Evolutionary conservation across 495 filamentous ascomycete species (phyloP), one percentile per base, ranked within the genome.

Genomic region (Aspergillus cristatus): DNA sequence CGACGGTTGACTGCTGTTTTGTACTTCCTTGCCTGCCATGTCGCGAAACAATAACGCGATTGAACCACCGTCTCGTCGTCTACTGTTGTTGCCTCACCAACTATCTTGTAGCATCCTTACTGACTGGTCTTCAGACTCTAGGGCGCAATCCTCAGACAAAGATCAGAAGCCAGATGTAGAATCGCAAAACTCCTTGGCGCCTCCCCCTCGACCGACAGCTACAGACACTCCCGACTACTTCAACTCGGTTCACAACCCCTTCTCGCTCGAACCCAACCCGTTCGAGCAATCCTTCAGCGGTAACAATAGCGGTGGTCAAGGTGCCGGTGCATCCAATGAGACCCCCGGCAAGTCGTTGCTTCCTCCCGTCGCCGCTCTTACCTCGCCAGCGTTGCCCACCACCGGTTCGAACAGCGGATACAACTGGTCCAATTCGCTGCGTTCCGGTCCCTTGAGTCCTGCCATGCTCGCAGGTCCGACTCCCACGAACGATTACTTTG

Each of bases 391-490:
- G 12, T 58, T 87, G 18, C 83, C 84, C 35, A 82, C 85, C 33
- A 69, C 76, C 58, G 72, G 76, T 50, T 70, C 68, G 20, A 78
- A 75, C 18, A 74, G 53, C 22, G 68, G 67, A 20, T 85, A 83
- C 51, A 77, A 78, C 63, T 97, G 91, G 89, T 67, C 74, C 32
- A 81, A 88, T 51, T 93, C 86, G 15, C 69, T 98, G 46, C 79
- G 91, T 35, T 86, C 88, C 34, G 91, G 91, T 44, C 91, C 93
- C 16, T 60, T 98, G 51, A 97, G 91, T 58, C 91, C 91, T 63
- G 91, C 91, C 39, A 98, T 98, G 91, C 79, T 98, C 14, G 82
- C 88, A 32, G 91, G 88, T 24, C 91, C 63, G 63, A 82, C 63
- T 70, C 82, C 63, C 47, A 76, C 81, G 42, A 77, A 69, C 49